These are phyloP conservation scores for Trichoderma sp. DNA, from an alignment of 2,329 filamentous ascomycete genomes.

Conservation along the genomic window DNA sequence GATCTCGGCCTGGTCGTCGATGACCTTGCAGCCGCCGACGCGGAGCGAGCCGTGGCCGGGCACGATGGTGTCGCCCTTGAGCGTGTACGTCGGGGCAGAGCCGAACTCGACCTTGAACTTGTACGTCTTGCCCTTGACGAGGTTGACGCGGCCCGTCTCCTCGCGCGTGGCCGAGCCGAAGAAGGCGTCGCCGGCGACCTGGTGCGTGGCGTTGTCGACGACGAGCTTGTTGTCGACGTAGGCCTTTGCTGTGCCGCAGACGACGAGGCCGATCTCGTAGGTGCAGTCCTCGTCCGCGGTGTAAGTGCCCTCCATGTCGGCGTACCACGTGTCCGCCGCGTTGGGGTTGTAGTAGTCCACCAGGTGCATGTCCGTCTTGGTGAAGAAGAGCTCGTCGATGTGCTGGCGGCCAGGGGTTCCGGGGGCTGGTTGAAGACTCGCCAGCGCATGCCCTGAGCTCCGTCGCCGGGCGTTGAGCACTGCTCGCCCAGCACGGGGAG, in stretches of 20 bases:
- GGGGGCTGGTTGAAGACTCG: slow-evolving; percentile 63
- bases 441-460: slow-evolving; percentile 61
- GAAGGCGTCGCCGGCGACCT: slow-evolving; percentile 63
- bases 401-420: slow-evolving; percentile 47
- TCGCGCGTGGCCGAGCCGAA: slow-evolving; percentile 66
- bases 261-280: slow-evolving; percentile 67
- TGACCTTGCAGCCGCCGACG: slow-evolving; percentile 60
- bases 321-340: slow-evolving; percentile 58
- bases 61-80: slow-evolving; percentile 51
- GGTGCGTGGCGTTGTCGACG: slow-evolving; percentile 66
- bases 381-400: slow-evolving; percentile 52
- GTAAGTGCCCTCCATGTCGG: slow-evolving; percentile 61
- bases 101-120: slow-evolving; percentile 60
- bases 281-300: slow-evolving; percentile 60
- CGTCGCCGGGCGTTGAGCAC: slow-evolving; percentile 52
- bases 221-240: slow-evolving; percentile 63
- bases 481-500: slow-evolving; percentile 59
- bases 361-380: slow-evolving; percentile 52
- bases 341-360: slow-evolving; percentile 56
- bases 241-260: slow-evolving; percentile 66
- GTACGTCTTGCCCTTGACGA: slow-evolving; percentile 62
- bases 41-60: slow-evolving; percentile 63
- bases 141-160: slow-evolving; percentile 57
- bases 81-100: slow-evolving; percentile 58
- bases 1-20: slow-evolving; percentile 61